Evolutionary conservation across 164 flowering plant species (phyloP), one percentile per base, ranked within the genome.

Genomic region (Aristolochia californica): DNA sequence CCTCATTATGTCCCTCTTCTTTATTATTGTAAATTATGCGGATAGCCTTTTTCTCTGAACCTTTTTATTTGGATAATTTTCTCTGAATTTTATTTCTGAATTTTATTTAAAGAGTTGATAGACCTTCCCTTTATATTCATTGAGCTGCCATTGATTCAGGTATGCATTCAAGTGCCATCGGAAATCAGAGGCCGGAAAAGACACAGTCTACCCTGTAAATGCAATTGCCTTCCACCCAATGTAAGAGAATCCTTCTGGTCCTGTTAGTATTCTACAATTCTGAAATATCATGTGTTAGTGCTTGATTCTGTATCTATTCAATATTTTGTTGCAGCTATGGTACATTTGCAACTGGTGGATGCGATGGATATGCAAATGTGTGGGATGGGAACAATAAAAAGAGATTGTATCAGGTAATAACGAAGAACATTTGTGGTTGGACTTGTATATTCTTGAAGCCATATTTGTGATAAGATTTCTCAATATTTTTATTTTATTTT

Each of bases 81-180:
- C 20, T 4, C 40, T 34, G 10, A 7, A 28, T n/a, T n/a, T 34
- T 34, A 34, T 34, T 34, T 34, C 34, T 2, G 10, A 34, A 34
- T 9, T 34, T 34, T 1, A 34, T 34, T 7, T 9, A 28, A 18
- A 3, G 3, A 3, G 5, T 34, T 34, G 9, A 34, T 34, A 1
- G 40, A n/a, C n/a, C n/a, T n/a, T n/a, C n/a, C n/a, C n/a, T n/a
- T n/a, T n/a, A n/a, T n/a, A n/a, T n/a, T n/a, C n/a, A n/a, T n/a
- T n/a, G n/a, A n/a, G n/a, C n/a, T n/a, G n/a, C n/a, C n/a, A 14
- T 34, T 48, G 43, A 30, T 76, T 68, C 80, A 94, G 99, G 62
- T 94, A 94, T 67, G 99, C 97, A 57, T 94, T 94, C 66, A 94
- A 94, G 73, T 94, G 99, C 69, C 97, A 94, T 63, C 78, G 97